These are phyloP conservation scores for Verticillium longisporum DNA, from an alignment of 2,329 filamentous ascomycete species.

Conservation along the genomic window DNA sequence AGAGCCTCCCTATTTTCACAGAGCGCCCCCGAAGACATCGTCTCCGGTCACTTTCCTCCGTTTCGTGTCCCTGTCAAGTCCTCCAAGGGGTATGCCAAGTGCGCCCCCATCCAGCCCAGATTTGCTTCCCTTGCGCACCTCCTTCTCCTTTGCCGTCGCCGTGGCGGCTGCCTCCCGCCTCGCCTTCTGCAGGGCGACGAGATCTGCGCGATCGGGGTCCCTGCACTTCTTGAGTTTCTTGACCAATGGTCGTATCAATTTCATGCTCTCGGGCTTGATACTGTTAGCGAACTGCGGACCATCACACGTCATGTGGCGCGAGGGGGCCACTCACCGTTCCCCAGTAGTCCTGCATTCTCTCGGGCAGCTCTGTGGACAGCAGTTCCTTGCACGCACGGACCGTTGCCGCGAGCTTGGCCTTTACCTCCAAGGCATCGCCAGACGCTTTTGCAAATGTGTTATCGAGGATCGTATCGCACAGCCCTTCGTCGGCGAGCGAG, in stretches of 20 bases:
- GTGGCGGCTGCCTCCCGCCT: conserved; percentile 44
- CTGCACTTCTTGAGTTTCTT: conserved; percentile 67
- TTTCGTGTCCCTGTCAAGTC: conserved; percentile 32
- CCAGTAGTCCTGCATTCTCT: conserved; percentile 48
- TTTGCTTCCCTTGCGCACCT: conserved; percentile 26
- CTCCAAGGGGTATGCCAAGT: conserved; percentile 3
- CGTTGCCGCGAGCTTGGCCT: conserved; percentile 41
- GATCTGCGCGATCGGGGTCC: conserved; percentile 66
- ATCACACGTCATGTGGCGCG: neutral
- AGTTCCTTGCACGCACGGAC: conserved; percentile 46
- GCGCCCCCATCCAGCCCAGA: conserved; percentile 7
- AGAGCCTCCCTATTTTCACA: conserved; percentile 16
- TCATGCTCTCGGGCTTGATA: conserved; percentile 35
- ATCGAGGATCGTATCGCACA: conserved; percentile 44
- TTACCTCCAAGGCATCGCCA: conserved; percentile 15
- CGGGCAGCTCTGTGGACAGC: conserved; percentile 50
- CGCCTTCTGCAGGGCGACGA: conserved; percentile 61
- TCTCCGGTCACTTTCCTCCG: conserved; percentile 36
- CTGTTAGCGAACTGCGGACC: conserved; percentile 17
- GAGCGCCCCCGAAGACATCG: conserved; percentile 40
- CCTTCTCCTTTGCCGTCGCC: neutral
- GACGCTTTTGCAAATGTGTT: conserved; percentile 20
- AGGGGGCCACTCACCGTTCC: conserved; percentile 32
- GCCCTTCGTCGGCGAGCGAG: conserved; percentile 62
- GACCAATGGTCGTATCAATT: conserved; percentile 51